phyloP scores from a whole-genome alignment of 225 moss, liverwort and hornwort species.

The Neckera pumila region DNA sequence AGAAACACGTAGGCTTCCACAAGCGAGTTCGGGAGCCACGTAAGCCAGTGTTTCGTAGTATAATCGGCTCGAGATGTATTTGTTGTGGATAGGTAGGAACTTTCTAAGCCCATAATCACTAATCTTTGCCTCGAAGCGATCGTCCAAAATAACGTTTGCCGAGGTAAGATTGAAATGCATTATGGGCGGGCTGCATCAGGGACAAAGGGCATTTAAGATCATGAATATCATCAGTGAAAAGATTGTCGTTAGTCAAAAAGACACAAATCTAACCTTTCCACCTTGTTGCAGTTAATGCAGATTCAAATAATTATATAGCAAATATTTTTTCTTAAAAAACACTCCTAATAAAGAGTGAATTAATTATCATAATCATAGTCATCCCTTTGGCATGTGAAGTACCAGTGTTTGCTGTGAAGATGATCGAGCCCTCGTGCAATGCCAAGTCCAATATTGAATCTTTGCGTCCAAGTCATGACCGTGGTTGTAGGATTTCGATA shows the following conservation, averaged over 20 bases:
- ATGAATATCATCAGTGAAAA: background rate
- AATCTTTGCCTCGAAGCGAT: conserved; percentile 48
- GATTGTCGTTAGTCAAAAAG: background rate
- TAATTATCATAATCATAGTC: background rate
- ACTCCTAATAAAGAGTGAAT: background rate
- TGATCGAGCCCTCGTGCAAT: conserved; percentile 58
- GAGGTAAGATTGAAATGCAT: conserved; percentile 53
- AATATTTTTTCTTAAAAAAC: background rate
- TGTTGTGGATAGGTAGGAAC: conserved; percentile 66
- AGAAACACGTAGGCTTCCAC: conserved; percentile 57
- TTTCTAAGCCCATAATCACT: conserved; percentile 68
- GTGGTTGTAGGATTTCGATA: background rate
- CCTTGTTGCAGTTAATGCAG: background rate
- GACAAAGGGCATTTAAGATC: background rate
- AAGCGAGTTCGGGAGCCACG: conserved; percentile 76
- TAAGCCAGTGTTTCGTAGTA: conserved; percentile 68
- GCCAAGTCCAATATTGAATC: conserved; percentile 59
- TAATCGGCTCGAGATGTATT: conserved; percentile 62
- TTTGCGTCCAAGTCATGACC: conserved; percentile 45
- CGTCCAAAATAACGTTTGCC: conserved; percentile 59
- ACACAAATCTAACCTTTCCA: background rate
- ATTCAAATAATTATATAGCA: background rate
- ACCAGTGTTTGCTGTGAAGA: conserved; percentile 63
- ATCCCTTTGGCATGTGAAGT: background rate
- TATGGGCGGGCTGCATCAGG: conserved; percentile 10